phyloP scores from a whole-genome alignment of 2,329 filamentous ascomycete genomes.

The Fusarium oxysporum region DNA sequence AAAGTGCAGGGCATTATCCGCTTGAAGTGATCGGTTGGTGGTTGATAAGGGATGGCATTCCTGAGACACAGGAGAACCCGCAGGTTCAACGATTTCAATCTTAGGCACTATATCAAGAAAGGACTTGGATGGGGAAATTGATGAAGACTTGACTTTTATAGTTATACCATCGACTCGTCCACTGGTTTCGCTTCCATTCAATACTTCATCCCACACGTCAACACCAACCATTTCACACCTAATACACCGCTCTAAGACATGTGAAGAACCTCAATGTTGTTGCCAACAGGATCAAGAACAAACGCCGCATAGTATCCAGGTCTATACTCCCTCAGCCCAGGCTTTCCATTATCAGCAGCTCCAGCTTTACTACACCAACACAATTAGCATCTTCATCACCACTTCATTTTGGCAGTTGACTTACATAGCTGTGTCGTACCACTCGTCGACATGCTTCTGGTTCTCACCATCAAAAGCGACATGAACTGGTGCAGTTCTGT shows the following conservation, averaged over 20 bases:
- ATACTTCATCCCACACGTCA: not conserved
- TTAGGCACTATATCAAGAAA: not conserved
- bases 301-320: slow-evolving; percentile 63
- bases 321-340: slow-evolving; percentile 59
- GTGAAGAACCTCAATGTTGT: slow-evolving; percentile 63
- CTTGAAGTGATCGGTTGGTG: slow-evolving; percentile 4
- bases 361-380: slow-evolving; percentile 53
- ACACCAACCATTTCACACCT: not conserved
- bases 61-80: slow-evolving; percentile 11
- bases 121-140: not conserved
- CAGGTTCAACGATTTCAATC: not conserved
- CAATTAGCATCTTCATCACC: not conserved
- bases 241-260: slow-evolving; percentile 9
- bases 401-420: not conserved
- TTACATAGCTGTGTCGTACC: slow-evolving; percentile 44
- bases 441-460: slow-evolving; percentile 39
- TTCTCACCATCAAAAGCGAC: slow-evolving; percentile 37
- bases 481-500: slow-evolving; percentile 37
- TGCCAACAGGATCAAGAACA: slow-evolving; percentile 62
- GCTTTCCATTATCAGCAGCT: slow-evolving; percentile 61
- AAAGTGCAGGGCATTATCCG: not conserved
- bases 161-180: not conserved
- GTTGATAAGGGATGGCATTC: slow-evolving; percentile 16
- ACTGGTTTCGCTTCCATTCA: not conserved
- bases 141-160: not conserved